Evolutionary conservation across 805 yeast species (phyloP).

Genomic region (Blastobotrys peoriensis): DNA sequence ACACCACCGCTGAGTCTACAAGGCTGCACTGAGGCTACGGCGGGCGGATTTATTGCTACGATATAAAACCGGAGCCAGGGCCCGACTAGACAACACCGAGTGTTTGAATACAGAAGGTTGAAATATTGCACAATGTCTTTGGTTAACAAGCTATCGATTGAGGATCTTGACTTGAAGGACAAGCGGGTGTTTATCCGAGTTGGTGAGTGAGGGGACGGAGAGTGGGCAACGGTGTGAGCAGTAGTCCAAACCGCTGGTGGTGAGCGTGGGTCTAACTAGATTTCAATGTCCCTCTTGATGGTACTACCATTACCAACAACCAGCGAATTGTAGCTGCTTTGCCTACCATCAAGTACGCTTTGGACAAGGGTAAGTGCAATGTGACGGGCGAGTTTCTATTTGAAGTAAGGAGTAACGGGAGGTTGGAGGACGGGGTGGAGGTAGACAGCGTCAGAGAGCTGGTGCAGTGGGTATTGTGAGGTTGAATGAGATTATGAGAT

Average conservation of each 20-base stretch:
- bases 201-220: slow-evolving; percentile 40
- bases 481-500: neutral
- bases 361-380: slow-evolving; percentile 48
- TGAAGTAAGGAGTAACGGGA: too few species aligned
- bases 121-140: slow-evolving; percentile 61
- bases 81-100: neutral
- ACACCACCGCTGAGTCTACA: slow-evolving; percentile 1
- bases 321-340: slow-evolving; percentile 99
- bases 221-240: neutral
- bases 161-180: slow-evolving; percentile 78
- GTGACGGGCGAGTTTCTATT: neutral
- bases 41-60: neutral
- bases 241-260: neutral
- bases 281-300: slow-evolving; percentile 64
- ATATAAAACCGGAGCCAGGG: slow-evolving; percentile 1
- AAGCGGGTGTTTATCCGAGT: slow-evolving; percentile 99
- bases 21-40: neutral
- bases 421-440: too few species aligned
- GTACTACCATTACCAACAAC: slow-evolving; percentile 95
- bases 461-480: neutral
- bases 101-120: neutral
- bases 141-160: slow-evolving; percentile 86
- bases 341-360: slow-evolving; percentile 95
- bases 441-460: neutral
- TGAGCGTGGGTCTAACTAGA: slow-evolving; percentile 21